phyloP scores from a whole-genome alignment of 2,329 filamentous ascomycete genomes.

The Zarea fungicola region DNA sequence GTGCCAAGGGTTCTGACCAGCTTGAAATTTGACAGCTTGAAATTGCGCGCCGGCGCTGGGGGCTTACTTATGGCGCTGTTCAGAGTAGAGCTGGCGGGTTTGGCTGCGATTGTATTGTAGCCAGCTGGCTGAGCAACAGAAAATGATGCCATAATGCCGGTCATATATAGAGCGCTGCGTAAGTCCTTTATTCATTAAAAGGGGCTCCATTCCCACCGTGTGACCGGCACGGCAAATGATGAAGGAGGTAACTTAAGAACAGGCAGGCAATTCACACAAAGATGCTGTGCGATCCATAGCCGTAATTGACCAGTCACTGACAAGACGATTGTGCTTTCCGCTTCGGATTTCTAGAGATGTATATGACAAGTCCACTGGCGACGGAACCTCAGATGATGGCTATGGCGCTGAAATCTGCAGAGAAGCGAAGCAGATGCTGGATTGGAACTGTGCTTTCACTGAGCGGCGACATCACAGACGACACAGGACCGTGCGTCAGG shows the following conservation, averaged over 20 bases:
- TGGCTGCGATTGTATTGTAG: neutral
- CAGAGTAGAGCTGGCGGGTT: neutral
- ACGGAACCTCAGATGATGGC: neutral
- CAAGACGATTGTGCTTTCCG: neutral
- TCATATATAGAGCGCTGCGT: neutral
- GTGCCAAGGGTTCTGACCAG: conserved; percentile 73
- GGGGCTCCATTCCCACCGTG: neutral
- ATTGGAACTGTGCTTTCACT: neutral
- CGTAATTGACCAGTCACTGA: neutral
- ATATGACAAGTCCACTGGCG: no score
- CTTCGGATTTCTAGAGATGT: no score
- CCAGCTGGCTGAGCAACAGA: conserved; percentile 6
- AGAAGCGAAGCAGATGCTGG: neutral
- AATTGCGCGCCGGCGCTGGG: conserved; percentile 24
- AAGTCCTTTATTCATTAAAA: neutral
- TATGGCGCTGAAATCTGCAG: neutral
- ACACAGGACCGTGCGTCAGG: conserved; percentile 3
- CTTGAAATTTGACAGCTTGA: conserved; percentile 54
- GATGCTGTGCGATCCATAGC: conserved; percentile 5
- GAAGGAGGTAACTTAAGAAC: neutral
- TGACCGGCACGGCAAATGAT: neutral
- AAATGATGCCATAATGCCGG: conserved; percentile 3
- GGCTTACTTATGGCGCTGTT: conserved; percentile 12
- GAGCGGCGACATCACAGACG: neutral
- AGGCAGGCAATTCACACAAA: neutral